These are phyloP conservation scores for Komagataea norvegica DNA, from an alignment of 1,139 yeast genomes.

Conservation along the genomic window DNA sequence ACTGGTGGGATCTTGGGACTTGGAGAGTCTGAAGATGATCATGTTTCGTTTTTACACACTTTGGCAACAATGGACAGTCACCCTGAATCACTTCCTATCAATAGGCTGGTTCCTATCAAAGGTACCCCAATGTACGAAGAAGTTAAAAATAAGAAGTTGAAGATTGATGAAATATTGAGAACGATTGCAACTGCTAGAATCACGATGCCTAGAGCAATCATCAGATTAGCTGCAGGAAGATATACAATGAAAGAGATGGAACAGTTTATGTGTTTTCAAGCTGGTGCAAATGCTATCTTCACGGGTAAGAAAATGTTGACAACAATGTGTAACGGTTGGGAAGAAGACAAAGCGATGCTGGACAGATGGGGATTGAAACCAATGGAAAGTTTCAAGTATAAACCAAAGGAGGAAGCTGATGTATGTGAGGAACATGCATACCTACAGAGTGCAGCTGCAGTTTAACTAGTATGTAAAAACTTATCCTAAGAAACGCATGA, in stretches of 20 bases:
- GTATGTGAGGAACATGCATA: not conserved
- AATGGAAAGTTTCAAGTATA: slow-evolving; percentile 48
- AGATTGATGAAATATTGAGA: slow-evolving; percentile 58
- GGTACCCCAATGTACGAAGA: slow-evolving; percentile 74
- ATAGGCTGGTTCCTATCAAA: slow-evolving; percentile 68
- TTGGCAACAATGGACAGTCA: slow-evolving; percentile 62
- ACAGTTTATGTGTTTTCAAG: slow-evolving; percentile 70
- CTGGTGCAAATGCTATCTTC: slow-evolving; percentile 77
- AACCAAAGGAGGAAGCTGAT: slow-evolving; percentile 11
- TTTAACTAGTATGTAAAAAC: too few relatives aligned
- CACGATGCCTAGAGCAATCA: slow-evolving; percentile 66
- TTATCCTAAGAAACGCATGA: too few relatives aligned
- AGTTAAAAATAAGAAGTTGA: slow-evolving; percentile 41
- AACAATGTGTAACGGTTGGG: slow-evolving; percentile 84
- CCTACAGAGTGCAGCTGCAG: not conserved
- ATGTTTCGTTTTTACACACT: slow-evolving; percentile 62
- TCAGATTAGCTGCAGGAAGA: slow-evolving; percentile 76
- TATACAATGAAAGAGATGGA: slow-evolving; percentile 77
- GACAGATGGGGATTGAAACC: slow-evolving; percentile 68
- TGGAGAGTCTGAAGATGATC: slow-evolving; percentile 72
- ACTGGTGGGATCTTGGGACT: slow-evolving; percentile 79
- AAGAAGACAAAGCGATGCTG: slow-evolving; percentile 68
- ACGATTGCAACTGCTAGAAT: slow-evolving; percentile 75
- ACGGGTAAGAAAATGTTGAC: slow-evolving; percentile 81
- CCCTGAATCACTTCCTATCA: slow-evolving; percentile 81